Conservation (phyloP, 164 flowering plant species). For the Liquidambar formosana region DNA sequence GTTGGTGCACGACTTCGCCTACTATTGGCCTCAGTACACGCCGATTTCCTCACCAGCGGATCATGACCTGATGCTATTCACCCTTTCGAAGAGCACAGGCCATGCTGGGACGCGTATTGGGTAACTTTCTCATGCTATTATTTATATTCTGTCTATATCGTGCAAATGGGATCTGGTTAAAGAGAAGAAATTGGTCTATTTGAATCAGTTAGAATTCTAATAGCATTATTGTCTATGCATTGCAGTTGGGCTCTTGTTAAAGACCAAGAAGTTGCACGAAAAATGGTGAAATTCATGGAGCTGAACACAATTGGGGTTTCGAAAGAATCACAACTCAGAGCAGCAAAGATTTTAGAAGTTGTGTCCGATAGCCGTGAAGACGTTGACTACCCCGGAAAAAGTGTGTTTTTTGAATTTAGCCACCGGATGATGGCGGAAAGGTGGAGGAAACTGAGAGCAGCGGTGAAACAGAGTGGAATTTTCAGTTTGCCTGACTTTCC, state of each 20-base stretch:
- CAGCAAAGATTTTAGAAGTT: constrained; percentile 61
- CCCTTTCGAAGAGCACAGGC: constrained; percentile 90
- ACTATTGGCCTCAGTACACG: constrained; percentile 93
- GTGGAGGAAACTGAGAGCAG: constrained; percentile 59
- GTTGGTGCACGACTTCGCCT: constrained; percentile 72
- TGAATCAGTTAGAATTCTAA: too few relatives aligned
- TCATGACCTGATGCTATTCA: constrained; percentile 83
- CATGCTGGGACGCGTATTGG: constrained; percentile 95
- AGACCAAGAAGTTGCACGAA: constrained; percentile 57
- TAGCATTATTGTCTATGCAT: neutral
- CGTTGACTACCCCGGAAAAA: neutral
- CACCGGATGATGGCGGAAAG: constrained; percentile 41
- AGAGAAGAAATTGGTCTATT: constrained; percentile 29
- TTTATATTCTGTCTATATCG: neutral
- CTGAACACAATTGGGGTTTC: constrained; percentile 83
- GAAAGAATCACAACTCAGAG: constrained; percentile 81
- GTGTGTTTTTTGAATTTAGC: constrained; percentile 49
- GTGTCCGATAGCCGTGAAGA: constrained; percentile 44
- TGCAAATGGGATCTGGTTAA: constrained; percentile 86
- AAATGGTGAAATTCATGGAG: constrained; percentile 68
- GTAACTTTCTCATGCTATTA: constrained; percentile 31
- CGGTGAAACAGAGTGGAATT: constrained; percentile 35
- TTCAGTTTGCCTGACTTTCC: constrained; percentile 62
- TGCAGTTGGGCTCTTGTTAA: constrained; percentile 87
- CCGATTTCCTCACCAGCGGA: constrained; percentile 63